Evolutionary conservation across 768 basidiomycete genomes (phyloP).

Genomic region (Pulveroboletus sp.): DNA sequence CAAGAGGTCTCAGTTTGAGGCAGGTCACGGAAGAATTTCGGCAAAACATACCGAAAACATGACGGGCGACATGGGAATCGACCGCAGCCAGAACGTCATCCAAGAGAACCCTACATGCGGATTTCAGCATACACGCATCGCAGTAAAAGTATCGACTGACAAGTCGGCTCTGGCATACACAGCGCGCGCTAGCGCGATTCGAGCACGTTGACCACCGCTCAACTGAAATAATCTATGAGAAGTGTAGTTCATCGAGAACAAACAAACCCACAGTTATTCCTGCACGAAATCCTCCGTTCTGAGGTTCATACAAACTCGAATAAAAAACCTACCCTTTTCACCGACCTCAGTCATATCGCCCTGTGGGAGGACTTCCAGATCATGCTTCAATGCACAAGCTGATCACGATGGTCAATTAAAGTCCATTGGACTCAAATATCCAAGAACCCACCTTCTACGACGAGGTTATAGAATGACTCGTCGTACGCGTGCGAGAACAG

Average conservation of each 20-base stretch:
- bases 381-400: constrained; percentile 84
- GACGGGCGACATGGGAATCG: constrained; percentile 83
- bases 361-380: constrained; percentile 72
- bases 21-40: not conserved
- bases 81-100: constrained; percentile 89
- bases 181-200: constrained; percentile 79
- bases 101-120: constrained; percentile 53
- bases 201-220: constrained; percentile 82
- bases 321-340: constrained; percentile 58
- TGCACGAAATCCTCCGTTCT: constrained; percentile 13
- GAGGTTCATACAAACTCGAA: not conserved
- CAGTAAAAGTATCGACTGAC: constrained; percentile 35
- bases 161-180: constrained; percentile 91
- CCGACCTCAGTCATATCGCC: constrained; percentile 86
- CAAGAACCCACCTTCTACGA: constrained; percentile 59
- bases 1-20: constrained; percentile 6
- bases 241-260: constrained; percentile 8
- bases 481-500: constrained; percentile 89
- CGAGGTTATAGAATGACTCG: constrained; percentile 74
- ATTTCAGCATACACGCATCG: not conserved
- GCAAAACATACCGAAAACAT: constrained; percentile 61
- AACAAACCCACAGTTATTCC: constrained; percentile 52
- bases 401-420: not conserved
- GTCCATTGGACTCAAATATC: not conserved
- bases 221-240: constrained; percentile 39